These are phyloP conservation scores for Fusarium sp. DNA, from an alignment of 2,329 filamentous ascomycete species.

Conservation along the genomic window DNA sequence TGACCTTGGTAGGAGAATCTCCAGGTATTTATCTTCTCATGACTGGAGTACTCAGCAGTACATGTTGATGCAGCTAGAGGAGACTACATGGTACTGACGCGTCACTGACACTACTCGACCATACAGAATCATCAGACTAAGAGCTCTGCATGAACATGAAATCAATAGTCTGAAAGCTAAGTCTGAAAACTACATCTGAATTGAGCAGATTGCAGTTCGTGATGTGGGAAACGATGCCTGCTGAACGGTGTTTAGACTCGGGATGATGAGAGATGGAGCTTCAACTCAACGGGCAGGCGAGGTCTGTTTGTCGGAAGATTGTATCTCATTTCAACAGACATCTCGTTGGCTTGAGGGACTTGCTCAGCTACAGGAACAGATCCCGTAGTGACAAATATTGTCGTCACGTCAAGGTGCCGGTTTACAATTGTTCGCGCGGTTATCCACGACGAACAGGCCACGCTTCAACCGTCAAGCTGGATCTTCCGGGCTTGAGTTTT, in stretches of 20 bases:
- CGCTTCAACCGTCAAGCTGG: too few relatives aligned
- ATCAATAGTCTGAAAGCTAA: not conserved
- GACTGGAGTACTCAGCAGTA: accelerated
- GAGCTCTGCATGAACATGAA: not conserved
- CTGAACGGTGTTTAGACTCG: accelerated
- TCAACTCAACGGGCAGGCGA: too few relatives aligned
- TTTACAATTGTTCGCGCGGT: too few relatives aligned
- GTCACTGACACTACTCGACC: not conserved
- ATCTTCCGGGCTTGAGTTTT: too few relatives aligned
- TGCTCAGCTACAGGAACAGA: too few relatives aligned
- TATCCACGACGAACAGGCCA: too few relatives aligned
- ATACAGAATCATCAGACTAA: not conserved
- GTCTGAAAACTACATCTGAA: not conserved
- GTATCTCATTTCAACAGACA: too few relatives aligned
- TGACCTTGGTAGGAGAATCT: too few relatives aligned
- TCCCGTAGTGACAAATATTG: too few relatives aligned
- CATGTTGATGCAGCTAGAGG: accelerated
- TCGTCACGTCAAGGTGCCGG: too few relatives aligned
- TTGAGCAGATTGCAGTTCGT: not conserved
- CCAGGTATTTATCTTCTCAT: slow-evolving; percentile 2
- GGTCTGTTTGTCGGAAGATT: too few relatives aligned
- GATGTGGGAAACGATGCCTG: not conserved
- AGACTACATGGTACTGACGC: not conserved
- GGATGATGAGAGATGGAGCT: accelerated
- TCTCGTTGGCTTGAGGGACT: too few relatives aligned